Evolutionary conservation across 768 basidiomycete genomes (phyloP).

Genomic region (Cubamyces sp.): DNA sequence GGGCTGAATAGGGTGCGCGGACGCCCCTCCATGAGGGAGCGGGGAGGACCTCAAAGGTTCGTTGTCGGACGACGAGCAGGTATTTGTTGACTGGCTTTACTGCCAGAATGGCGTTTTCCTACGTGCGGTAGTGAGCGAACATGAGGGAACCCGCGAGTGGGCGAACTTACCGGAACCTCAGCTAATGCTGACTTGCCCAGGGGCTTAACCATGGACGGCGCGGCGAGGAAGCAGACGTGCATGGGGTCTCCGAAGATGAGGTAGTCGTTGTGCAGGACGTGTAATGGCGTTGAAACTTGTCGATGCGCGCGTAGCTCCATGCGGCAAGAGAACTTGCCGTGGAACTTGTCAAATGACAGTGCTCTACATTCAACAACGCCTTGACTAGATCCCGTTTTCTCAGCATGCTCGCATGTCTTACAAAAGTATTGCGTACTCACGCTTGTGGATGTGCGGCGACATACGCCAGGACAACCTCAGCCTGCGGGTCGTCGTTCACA

Average conservation of each 20-base stretch:
- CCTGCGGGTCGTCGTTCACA: slow-evolving; percentile 35
- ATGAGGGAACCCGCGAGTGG: neutral
- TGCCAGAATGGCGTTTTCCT: slow-evolving; percentile 31
- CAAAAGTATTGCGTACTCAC: slow-evolving; percentile 21
- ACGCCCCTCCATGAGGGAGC: slow-evolving; percentile 26
- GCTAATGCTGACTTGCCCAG: slow-evolving; percentile 13
- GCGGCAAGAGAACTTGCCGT: slow-evolving; percentile 32
- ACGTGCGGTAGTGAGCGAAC: no score
- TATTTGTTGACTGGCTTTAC: slow-evolving; percentile 35
- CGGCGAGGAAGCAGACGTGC: slow-evolving; percentile 25
- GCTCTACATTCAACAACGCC: slow-evolving; percentile 23
- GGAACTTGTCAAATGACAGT: slow-evolving; percentile 38
- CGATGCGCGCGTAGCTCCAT: slow-evolving; percentile 26
- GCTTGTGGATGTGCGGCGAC: slow-evolving; percentile 17
- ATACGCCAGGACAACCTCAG: slow-evolving; percentile 31
- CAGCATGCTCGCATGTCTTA: neutral
- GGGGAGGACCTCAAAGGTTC: slow-evolving; percentile 30
- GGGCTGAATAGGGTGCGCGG: slow-evolving; percentile 12
- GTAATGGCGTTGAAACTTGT: slow-evolving; percentile 24
- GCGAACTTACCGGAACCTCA: slow-evolving; percentile 17
- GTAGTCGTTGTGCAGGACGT: slow-evolving; percentile 29
- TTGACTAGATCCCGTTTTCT: neutral
- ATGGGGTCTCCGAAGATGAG: slow-evolving; percentile 29
- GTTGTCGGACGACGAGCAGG: slow-evolving; percentile 35
- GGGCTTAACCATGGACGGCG: slow-evolving; percentile 19